Evolutionary conservation across 176 grass and related monocot species (phyloP), one percentile per base, ranked within the genome.

Genomic region (Zea luxurians): DNA sequence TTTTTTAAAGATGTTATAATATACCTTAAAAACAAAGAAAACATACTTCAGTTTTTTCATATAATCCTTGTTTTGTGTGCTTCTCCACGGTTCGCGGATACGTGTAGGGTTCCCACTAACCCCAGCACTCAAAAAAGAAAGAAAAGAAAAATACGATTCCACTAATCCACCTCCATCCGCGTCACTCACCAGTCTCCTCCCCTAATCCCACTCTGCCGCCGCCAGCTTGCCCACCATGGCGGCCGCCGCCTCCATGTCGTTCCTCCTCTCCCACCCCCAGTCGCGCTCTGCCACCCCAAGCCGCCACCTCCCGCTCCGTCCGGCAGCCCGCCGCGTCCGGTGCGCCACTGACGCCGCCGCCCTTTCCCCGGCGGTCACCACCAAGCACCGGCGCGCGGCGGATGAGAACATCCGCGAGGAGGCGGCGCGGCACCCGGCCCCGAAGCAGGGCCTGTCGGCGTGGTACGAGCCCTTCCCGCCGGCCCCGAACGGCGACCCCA

Each of bases 391-490:
- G 9, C 88, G 91, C n/a, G 54, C 93, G 37, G 61, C 86, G 42
- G 91, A 93, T 10, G 91, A 93, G 83, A 93, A 97, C 75, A 97
- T 97, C 83, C 93, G 93, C 7, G 88, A 97, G 86, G 93, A 93
- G 72, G 93, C 91, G 8, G 76, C 80, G 54, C 88, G 91, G 9
- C 94, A 87, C 79, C 84, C 76, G 17, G 52, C 80, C 15, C 82
- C 80, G 34, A 76, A 66, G 73, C 48, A 83, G 65, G 70, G 62
- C 77, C 88, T 93, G 54, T 93, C 85, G 0, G 93, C 93, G 20
- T 91, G 90, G 87, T 94, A 95, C 65, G 92, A 54, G 18, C 89
- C 92, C 7, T 91, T 91, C 75, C 83, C 89, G 0, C 74, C 79
- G 0, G 75, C 83, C 3, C 75, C 85, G 27, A 80, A 52, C 38